Conservation (phyloP, 768 basidiomycete genomes). For the Solioccasus polychromus region DNA sequence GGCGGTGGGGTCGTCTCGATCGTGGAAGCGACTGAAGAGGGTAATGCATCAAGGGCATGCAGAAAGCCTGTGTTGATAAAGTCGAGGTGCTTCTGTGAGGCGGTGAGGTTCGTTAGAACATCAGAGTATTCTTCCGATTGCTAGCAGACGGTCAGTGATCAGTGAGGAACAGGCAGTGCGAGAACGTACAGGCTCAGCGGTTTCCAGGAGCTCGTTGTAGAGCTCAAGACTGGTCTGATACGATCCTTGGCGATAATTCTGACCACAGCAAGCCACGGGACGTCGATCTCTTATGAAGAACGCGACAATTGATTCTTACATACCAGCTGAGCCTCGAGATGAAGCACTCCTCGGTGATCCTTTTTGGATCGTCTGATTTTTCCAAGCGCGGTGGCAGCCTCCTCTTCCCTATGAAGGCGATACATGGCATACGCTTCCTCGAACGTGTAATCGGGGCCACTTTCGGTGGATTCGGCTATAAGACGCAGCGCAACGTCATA, state of each 20-base stretch:
- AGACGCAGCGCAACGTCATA: constrained; percentile 68
- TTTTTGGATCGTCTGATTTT: constrained; percentile 42
- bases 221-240: constrained; percentile 73
- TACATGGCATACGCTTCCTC: constrained; percentile 85
- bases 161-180: constrained; percentile 6
- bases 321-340: constrained; percentile 89
- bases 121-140: constrained; percentile 86
- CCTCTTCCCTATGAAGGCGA: constrained; percentile 71
- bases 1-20: constrained; percentile 68
- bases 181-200: constrained; percentile 66
- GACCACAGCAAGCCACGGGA: constrained; percentile 10
- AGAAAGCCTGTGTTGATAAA: constrained; percentile 75
- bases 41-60: constrained; percentile 59
- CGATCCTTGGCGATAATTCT: constrained; percentile 77
- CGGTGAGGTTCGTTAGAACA: constrained; percentile 80
- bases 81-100: constrained; percentile 78
- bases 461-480: constrained; percentile 32
- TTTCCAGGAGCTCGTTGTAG: constrained; percentile 80
- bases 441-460: constrained; percentile 38
- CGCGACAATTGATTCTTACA: constrained; percentile 28
- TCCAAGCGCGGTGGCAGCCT: constrained; percentile 55
- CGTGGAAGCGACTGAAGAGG: constrained; percentile 45
- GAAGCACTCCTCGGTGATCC: constrained; percentile 61
- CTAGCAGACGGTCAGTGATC: constrained; percentile 37
- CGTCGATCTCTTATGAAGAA: constrained; percentile 17